These are phyloP conservation scores for Ambrosia artemisiifolia DNA, from an alignment of 129 eudicot genomes.

Conservation along the genomic window DNA sequence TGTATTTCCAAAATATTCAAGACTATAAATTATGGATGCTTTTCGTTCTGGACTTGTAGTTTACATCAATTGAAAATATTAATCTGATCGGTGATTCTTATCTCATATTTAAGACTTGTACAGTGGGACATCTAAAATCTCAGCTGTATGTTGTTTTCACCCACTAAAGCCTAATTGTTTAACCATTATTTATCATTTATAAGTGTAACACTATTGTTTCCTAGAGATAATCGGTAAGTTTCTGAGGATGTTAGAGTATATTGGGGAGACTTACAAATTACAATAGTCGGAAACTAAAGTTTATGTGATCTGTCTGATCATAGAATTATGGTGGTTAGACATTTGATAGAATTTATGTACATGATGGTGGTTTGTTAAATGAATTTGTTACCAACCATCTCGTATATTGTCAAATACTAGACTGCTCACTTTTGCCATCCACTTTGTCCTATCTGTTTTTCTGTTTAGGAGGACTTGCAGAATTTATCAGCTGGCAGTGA, in stretches of 20 bases:
- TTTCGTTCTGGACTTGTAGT: too few species aligned
- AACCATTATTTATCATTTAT: not conserved
- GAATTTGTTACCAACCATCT: too few species aligned
- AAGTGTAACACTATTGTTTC: not conserved
- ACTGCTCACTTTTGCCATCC: not conserved
- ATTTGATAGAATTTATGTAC: too few species aligned
- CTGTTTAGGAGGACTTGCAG: slow-evolving; percentile 66
- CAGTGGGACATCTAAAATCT: too few species aligned
- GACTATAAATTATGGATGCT: too few species aligned
- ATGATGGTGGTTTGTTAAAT: too few species aligned
- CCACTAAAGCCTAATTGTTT: not conserved
- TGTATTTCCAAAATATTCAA: too few species aligned
- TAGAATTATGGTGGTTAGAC: too few species aligned
- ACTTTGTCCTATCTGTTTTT: not conserved
- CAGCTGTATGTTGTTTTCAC: not conserved
- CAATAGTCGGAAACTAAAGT: slow-evolving; percentile 2
- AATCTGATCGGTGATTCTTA: too few species aligned
- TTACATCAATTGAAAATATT: too few species aligned
- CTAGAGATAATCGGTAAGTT: not conserved
- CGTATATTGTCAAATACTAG: not conserved
- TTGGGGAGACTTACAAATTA: not conserved
- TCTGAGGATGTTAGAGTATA: slow-evolving; percentile 14
- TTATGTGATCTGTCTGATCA: too few species aligned
- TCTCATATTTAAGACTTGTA: too few species aligned
- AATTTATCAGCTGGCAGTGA: slow-evolving; percentile 52